phyloP scores from a whole-genome alignment of 768 basidiomycete species.

The Clitopilus passeckerianus region DNA sequence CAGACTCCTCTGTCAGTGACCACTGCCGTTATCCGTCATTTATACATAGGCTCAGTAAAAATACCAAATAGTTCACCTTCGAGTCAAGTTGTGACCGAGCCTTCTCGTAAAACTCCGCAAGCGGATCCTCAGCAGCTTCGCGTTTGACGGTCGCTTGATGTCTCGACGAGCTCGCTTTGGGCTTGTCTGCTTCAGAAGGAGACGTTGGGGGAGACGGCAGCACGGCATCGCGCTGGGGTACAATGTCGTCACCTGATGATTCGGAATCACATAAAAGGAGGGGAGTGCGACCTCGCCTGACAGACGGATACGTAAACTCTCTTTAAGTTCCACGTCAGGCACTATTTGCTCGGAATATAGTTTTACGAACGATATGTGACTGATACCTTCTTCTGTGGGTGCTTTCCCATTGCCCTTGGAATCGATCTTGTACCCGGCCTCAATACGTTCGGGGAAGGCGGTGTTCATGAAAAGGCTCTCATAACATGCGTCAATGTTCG shows the following conservation, averaged over 20 bases:
- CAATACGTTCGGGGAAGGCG: conserved; percentile 41
- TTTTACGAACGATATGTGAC: conserved; percentile 42
- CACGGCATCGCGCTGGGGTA: not conserved
- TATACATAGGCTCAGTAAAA: not conserved
- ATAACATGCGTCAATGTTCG: conserved; percentile 5
- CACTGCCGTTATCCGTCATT: conserved; percentile 16
- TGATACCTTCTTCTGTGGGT: conserved; percentile 25
- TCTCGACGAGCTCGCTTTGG: not conserved
- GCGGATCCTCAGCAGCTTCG: conserved; percentile 39
- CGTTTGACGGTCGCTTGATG: not conserved
- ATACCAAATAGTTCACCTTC: conserved; percentile 24
- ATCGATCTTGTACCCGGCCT: conserved; percentile 30
- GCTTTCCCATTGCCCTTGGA: conserved; percentile 21
- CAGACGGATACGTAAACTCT: conserved; percentile 24
- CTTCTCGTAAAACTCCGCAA: conserved; percentile 59
- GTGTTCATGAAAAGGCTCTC: conserved; percentile 37
- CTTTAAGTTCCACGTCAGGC: conserved; percentile 15
- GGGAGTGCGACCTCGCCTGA: conserved; percentile 1
- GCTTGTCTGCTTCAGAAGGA: conserved; percentile 2
- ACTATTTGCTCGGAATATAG: not conserved
- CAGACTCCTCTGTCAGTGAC: conserved; percentile 29
- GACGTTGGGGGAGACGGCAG: conserved; percentile 10
- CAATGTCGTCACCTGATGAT: conserved; percentile 13
- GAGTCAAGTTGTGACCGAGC: conserved; percentile 46
- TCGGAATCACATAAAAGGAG: conserved; percentile 12